Percentiles rank a stretch among this genome's conserved stretches.
Evolutionary conservation across 129 eudicot species (phyloP).

Genomic region (Deinandra increscens): DNA sequence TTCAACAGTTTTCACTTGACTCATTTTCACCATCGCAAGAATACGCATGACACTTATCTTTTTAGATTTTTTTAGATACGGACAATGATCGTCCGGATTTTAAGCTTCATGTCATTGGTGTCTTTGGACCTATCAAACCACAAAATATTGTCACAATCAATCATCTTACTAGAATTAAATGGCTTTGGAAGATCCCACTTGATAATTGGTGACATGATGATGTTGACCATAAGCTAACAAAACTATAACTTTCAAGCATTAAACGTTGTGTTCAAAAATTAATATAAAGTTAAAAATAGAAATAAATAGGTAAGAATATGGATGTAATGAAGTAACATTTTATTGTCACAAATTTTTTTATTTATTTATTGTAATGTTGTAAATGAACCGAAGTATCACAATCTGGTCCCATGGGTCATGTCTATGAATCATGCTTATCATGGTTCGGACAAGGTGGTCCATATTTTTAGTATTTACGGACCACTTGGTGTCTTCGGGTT

Average conservation of each 20-base stretch:
- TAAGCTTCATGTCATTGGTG: no score
- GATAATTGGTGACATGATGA: neutral
- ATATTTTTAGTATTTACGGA: slow-evolving; percentile 22
- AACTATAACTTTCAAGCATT: slow-evolving; percentile 2
- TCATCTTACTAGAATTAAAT: neutral
- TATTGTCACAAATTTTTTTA: slow-evolving; percentile 2
- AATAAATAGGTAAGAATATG: neutral
- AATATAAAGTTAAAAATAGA: neutral
- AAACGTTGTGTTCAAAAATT: neutral
- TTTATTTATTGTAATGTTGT: neutral
- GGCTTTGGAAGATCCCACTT: neutral
- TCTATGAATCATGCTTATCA: slow-evolving; percentile 16
- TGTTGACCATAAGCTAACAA: slow-evolving; percentile 14
- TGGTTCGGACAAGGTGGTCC: no score
- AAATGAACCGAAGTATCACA: slow-evolving; percentile 17
- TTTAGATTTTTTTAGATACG: neutral
- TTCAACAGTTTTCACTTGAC: no score
- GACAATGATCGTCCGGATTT: neutral
- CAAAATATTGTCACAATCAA: slow-evolving; percentile 20
- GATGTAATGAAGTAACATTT: slow-evolving; percentile 17
- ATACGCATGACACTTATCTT: neutral
- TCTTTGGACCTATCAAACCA: no score
- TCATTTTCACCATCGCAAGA: no score
- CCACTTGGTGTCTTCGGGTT: slow-evolving; percentile 10
- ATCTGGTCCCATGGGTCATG: slow-evolving; percentile 24